Conservation (phyloP, 176 grass and related monocot genomes). For the Avena atlantica region DNA sequence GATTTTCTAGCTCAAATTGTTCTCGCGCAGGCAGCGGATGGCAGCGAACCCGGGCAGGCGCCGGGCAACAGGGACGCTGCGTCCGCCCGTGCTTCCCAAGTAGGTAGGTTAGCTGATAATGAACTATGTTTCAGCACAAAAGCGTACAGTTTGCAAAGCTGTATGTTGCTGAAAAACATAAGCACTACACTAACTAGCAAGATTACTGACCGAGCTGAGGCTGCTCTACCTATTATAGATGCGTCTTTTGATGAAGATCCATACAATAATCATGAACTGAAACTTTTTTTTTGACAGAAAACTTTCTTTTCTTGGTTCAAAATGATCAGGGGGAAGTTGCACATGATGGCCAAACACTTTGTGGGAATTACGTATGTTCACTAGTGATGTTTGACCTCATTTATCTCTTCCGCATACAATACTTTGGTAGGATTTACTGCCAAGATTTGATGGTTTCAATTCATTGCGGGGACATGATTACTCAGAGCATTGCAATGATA, state of each 20-base stretch:
- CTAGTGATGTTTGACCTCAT: slow-evolving; percentile 21
- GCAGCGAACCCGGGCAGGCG: no score
- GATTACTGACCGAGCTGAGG: background rate
- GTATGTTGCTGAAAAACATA: background rate
- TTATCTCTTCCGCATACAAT: slow-evolving; percentile 18
- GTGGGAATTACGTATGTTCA: background rate
- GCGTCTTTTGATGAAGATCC: background rate
- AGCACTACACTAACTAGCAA: background rate
- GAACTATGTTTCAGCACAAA: background rate
- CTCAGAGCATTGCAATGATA: background rate
- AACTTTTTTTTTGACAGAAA: background rate
- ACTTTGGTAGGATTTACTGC: background rate
- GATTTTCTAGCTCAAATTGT: no score
- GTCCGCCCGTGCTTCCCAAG: background rate
- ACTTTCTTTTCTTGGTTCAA: background rate
- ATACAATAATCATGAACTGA: slow-evolving; percentile 10
- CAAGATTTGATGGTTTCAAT: background rate
- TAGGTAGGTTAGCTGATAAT: background rate
- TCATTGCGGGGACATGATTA: background rate
- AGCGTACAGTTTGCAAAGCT: background rate
- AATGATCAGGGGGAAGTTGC: background rate
- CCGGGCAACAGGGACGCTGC: no score
- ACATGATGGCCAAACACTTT: slow-evolving; percentile 2
- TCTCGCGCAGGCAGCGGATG: no score
- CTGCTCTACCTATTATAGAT: background rate